These are phyloP conservation scores for Cardiospermum halicacabum DNA, from an alignment of 345 rosid species.

Conservation along the genomic window DNA sequence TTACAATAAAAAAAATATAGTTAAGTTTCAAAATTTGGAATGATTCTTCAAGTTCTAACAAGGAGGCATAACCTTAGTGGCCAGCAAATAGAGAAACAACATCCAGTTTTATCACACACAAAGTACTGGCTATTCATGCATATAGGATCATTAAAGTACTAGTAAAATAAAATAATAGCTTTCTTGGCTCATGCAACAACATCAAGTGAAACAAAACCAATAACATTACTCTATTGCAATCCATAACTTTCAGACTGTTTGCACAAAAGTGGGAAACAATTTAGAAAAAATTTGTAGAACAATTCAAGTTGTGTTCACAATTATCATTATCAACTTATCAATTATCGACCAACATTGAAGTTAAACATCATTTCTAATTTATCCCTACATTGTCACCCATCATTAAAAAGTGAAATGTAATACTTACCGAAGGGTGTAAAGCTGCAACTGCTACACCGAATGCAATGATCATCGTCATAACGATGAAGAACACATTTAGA, in stretches of 20 bases:
- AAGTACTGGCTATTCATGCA: not conserved
- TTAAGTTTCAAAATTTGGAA: not conserved
- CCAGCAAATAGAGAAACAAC: not conserved
- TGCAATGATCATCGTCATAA: conserved; percentile 85
- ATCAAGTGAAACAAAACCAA: not conserved
- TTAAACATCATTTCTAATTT: not conserved
- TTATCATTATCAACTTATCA: not conserved
- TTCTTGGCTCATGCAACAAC: not conserved
- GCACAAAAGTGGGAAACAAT: not conserved
- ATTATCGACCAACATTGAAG: not conserved
- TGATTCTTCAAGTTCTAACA: not conserved
- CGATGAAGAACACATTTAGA: conserved; percentile 86
- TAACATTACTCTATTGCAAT: not conserved
- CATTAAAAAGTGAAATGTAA: conserved; percentile 11
- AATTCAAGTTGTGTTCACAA: not conserved
- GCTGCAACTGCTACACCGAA: conserved; percentile 63
- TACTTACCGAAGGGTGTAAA: conserved; percentile 78
- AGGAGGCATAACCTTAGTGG: no score
- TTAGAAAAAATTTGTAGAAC: not conserved
- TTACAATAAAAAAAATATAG: conserved; percentile 13
- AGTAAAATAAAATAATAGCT: not conserved
- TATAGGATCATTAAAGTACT: no score
- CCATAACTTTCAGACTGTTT: not conserved
- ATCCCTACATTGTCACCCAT: conserved; percentile 5
- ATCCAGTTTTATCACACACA: not conserved